A percentile compares a stretch with the other conserved stretches of the same genome.
Evolutionary conservation across 2,329 filamentous ascomycete genomes (phyloP).

Genomic region (Xylariaceae sp.): DNA sequence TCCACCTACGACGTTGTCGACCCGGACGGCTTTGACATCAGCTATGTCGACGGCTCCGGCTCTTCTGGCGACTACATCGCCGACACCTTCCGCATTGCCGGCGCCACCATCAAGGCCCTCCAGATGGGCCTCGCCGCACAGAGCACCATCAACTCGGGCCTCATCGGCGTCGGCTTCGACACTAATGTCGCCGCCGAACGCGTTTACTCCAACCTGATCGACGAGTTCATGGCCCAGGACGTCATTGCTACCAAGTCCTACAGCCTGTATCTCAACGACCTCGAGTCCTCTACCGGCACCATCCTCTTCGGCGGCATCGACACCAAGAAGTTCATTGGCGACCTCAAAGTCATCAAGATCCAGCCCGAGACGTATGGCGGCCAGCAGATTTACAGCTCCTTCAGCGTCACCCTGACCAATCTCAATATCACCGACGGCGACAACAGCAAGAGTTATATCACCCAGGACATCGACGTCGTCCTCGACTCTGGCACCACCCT

Average conservation of each 20-base stretch:
- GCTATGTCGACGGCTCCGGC: slow-evolving; percentile 57
- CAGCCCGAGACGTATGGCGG: slow-evolving; percentile 34
- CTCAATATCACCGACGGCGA: slow-evolving; percentile 38
- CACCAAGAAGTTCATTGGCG: slow-evolving; percentile 61
- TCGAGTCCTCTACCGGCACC: slow-evolving; percentile 56
- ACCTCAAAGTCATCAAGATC: slow-evolving; percentile 55
- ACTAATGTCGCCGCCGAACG: slow-evolving; percentile 44
- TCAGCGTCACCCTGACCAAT: slow-evolving; percentile 38
- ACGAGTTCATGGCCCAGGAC: slow-evolving; percentile 60
- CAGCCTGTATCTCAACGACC: slow-evolving; percentile 62
- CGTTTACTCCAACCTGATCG: slow-evolving; percentile 58
- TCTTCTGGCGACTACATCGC: slow-evolving; percentile 57
- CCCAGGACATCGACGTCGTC: slow-evolving; percentile 44
- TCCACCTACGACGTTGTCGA: slow-evolving; percentile 46
- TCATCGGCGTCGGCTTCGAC: slow-evolving; percentile 59
- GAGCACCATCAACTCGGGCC: slow-evolving; percentile 50
- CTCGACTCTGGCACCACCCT: slow-evolving; percentile 68
- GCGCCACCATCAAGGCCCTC: slow-evolving; percentile 46
- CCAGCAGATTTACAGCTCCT: slow-evolving; percentile 38
- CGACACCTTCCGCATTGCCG: slow-evolving; percentile 53
- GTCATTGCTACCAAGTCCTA: slow-evolving; percentile 63
- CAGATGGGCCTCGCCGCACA: slow-evolving; percentile 54
- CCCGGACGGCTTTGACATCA: slow-evolving; percentile 52
- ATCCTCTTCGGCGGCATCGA: slow-evolving; percentile 71
- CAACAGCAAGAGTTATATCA: slow-evolving; percentile 25